Conservation (phyloP, 768 basidiomycete genomes). For the Trametes cingulata region DNA sequence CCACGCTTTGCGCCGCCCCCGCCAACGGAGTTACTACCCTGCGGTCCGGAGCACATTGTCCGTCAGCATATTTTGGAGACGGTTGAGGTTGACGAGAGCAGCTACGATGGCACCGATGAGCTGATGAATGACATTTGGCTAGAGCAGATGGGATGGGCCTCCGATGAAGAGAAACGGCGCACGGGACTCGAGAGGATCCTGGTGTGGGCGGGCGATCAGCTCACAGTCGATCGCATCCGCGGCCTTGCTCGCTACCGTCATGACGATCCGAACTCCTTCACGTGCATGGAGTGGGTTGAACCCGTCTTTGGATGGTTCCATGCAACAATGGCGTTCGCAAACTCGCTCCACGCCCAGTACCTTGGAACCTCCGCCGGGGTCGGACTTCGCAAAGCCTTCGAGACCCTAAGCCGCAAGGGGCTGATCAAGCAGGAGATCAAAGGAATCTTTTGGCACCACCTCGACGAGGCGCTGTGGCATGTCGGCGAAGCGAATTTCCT, state of each 20-base stretch:
- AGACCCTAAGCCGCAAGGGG: constrained; percentile 26
- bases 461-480: constrained; percentile 40
- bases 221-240: constrained; percentile 40
- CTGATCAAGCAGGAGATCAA: constrained; percentile 14
- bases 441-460: constrained; percentile 31
- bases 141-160: constrained; percentile 12
- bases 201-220: constrained; percentile 39
- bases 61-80: constrained; percentile 23
- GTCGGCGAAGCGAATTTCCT: constrained; percentile 41
- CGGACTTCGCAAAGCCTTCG: constrained; percentile 27
- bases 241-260: constrained; percentile 37
- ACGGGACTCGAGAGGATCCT: constrained; percentile 30
- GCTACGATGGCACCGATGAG: constrained; percentile 25
- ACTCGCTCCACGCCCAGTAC: constrained; percentile 45
- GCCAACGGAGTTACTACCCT: constrained; percentile 19
- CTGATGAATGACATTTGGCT: constrained; percentile 19
- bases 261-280: constrained; percentile 41
- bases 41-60: constrained; percentile 11
- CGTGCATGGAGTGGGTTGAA: constrained; percentile 39
- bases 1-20: constrained; percentile 4
- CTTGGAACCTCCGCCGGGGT: constrained; percentile 29
- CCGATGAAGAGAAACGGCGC: not conserved
- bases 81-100: constrained; percentile 24
- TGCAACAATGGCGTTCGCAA: constrained; percentile 40
- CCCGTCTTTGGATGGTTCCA: constrained; percentile 45